Evolutionary conservation across 768 basidiomycete genomes (phyloP), one percentile per base, ranked within the genome.

Genomic region (Psilocybe tampanensis): DNA sequence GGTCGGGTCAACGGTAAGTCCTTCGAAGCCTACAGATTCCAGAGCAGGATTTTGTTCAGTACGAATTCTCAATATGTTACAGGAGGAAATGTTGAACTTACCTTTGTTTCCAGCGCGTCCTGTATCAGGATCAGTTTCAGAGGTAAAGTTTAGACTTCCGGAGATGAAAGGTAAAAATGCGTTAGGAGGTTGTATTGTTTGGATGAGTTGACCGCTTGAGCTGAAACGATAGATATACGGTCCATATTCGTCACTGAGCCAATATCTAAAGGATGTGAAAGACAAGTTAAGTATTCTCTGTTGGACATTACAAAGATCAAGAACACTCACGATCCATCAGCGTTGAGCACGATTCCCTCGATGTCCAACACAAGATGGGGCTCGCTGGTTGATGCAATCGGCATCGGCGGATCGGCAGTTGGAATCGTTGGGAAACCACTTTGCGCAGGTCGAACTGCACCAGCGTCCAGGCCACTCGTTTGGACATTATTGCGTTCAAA

Each of bases 241-340:
- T 0, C 86, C 87, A 61, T 88, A 89, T 70, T 89, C 87, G 64
- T 89, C 87, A 60, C 83, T 83, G 24, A 83, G 73, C 85, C 84
- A 88, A 68, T 77, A 85, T 0, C 84, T 85, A 50, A 18, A 49
- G 13, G 23, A 26, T 23, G 11, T 17, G 39, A 17, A 39, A 19
- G 19, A 29, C 22, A 32, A 15, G 3, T 17, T 18, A 39, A 8
- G n/a, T n/a, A n/a, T n/a, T 18, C 43, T 43, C 7, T n/a, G 3
- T 9, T 29, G 1, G 12, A 21, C 21, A 5, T 32, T 24, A 21
- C 7, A 7, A 12, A 43, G 2, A 32, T 42, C 9, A 29, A 29
- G 9, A 2, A 70, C 12, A 13, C 80, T 58, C 55, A 84, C 82
- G 79, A 80, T 63, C 86, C 86, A 60, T 89, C 87, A 0, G 70